A percentile compares a stretch with the other conserved stretches of the same genome.
phyloP scores from a whole-genome alignment of 176 grass and related monocot species.

The Pontederia crassipes region DNA sequence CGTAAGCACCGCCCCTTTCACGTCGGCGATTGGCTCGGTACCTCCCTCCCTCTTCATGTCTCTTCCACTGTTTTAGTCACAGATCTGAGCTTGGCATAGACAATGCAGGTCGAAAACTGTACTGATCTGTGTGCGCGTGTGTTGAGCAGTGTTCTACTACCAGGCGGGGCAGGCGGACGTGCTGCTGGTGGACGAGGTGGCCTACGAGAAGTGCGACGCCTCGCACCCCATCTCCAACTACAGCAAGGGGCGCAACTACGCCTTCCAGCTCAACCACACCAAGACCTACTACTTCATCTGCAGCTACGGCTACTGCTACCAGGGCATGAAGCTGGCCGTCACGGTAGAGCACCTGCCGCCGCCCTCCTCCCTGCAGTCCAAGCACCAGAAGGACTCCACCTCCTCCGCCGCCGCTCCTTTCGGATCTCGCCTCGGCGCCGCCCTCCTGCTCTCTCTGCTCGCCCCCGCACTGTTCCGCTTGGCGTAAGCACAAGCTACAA shows the following conservation, averaged over 20 bases:
- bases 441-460: slow-evolving; percentile 28
- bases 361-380: slow-evolving; percentile 34
- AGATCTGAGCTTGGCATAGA: slow-evolving; percentile 21
- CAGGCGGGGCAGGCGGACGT: slow-evolving; percentile 83
- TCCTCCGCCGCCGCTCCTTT: slow-evolving; percentile 18
- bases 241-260: slow-evolving; percentile 93
- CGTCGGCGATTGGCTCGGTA: slow-evolving; percentile 95
- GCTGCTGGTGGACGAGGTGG: slow-evolving; percentile 70
- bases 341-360: slow-evolving; percentile 50
- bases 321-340: slow-evolving; percentile 77
- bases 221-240: slow-evolving; percentile 77
- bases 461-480: not conserved
- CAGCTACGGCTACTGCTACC: slow-evolving; percentile 87
- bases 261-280: slow-evolving; percentile 90
- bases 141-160: slow-evolving; percentile 91
- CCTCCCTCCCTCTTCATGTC: not conserved
- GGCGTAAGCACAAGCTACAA: no score
- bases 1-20: slow-evolving; percentile 74
- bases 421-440: not conserved
- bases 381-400: slow-evolving; percentile 1
- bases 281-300: slow-evolving; percentile 97
- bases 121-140: not conserved
- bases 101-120: not conserved
- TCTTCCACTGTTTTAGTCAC: not conserved
- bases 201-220: slow-evolving; percentile 86